Percentiles rank a stretch among this genome's conserved stretches.
These are phyloP conservation scores for Nothophoma quercina DNA, from an alignment of 2,329 filamentous ascomycete species.

Conservation along the genomic window DNA sequence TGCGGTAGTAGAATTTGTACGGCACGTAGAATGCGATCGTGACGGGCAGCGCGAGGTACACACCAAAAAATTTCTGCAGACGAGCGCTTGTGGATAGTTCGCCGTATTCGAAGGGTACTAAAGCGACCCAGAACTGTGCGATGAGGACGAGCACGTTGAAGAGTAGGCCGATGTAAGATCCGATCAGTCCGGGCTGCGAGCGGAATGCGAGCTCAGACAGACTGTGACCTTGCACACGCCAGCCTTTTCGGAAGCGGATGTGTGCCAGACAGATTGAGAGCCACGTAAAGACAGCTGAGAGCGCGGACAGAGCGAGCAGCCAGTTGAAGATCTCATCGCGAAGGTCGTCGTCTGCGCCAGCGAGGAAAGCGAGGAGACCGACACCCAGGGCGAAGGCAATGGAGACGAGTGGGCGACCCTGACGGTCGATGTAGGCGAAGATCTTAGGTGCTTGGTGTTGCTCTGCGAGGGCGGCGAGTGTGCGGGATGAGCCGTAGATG, in stretches of 20 bases:
- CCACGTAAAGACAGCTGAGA: slow-evolving; percentile 80
- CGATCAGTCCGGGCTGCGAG: slow-evolving; percentile 78
- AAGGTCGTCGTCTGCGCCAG: slow-evolving; percentile 50
- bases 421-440: slow-evolving; percentile 67
- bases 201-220: slow-evolving; percentile 81
- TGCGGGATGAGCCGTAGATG: slow-evolving; percentile 90
- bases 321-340: slow-evolving; percentile 64
- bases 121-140: slow-evolving; percentile 88
- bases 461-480: slow-evolving; percentile 87
- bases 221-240: slow-evolving; percentile 67
- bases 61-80: slow-evolving; percentile 74
- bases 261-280: slow-evolving; percentile 69
- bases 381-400: slow-evolving; percentile 63
- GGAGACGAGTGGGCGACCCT: slow-evolving; percentile 66
- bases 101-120: slow-evolving; percentile 72
- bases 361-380: slow-evolving; percentile 67
- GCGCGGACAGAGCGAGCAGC: slow-evolving; percentile 74
- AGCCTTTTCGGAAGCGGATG: slow-evolving; percentile 70
- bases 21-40: slow-evolving; percentile 71
- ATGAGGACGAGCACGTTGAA: slow-evolving; percentile 79
- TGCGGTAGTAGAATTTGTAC: slow-evolving; percentile 80
- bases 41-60: slow-evolving; percentile 74
- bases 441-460: slow-evolving; percentile 68
- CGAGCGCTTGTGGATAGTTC: slow-evolving; percentile 55
- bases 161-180: slow-evolving; percentile 79